Percentiles rank a stretch among this genome's conserved stretches.
phyloP scores from a whole-genome alignment of 2,329 filamentous ascomycete species.

The Penicillium sumatraense region DNA sequence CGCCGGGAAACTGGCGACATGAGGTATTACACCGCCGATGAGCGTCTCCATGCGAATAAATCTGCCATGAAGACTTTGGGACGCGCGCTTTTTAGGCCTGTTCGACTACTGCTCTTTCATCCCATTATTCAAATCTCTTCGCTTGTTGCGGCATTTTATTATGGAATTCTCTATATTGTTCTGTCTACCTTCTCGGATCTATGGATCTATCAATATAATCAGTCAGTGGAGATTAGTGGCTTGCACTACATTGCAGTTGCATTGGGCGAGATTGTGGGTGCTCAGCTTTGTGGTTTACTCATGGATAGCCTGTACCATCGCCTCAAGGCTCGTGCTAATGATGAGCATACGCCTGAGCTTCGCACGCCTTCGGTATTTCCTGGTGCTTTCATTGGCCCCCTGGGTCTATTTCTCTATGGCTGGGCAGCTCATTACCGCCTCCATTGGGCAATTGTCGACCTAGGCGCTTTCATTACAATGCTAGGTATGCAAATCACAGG shows the following conservation, averaged over 20 bases:
- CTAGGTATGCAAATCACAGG: conserved; percentile 36
- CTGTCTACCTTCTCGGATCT: conserved; percentile 64
- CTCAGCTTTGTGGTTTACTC: conserved; percentile 49
- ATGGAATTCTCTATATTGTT: conserved; percentile 64
- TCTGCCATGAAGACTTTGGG: conserved; percentile 5
- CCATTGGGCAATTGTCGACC: conserved; percentile 53
- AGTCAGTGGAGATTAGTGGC: conserved; percentile 58
- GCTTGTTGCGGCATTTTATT: conserved; percentile 59
- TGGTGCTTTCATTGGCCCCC: conserved; percentile 53
- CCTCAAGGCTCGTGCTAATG: conserved; percentile 30
- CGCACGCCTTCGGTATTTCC: conserved; percentile 61
- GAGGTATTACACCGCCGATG: conserved; percentile 25
- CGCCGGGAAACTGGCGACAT: conserved; percentile 35
- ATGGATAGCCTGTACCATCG: conserved; percentile 49
- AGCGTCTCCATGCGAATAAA: conserved; percentile 8
- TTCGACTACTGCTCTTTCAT: conserved; percentile 59
- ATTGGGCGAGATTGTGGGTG: conserved; percentile 61
- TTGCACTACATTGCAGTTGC: conserved; percentile 65
- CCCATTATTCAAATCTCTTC: conserved; percentile 62
- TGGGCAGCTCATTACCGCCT: conserved; percentile 51
- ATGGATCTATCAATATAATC: conserved; percentile 57
- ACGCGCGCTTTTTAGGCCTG: conserved; percentile 55
- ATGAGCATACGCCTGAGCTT: conserved; percentile 53
- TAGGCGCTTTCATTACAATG: conserved; percentile 50
- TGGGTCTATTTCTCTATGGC: conserved; percentile 56